These are phyloP conservation scores for Coemansia sp. DNA, from an alignment of 371 early-diverging fungal species.

Conservation along the genomic window DNA sequence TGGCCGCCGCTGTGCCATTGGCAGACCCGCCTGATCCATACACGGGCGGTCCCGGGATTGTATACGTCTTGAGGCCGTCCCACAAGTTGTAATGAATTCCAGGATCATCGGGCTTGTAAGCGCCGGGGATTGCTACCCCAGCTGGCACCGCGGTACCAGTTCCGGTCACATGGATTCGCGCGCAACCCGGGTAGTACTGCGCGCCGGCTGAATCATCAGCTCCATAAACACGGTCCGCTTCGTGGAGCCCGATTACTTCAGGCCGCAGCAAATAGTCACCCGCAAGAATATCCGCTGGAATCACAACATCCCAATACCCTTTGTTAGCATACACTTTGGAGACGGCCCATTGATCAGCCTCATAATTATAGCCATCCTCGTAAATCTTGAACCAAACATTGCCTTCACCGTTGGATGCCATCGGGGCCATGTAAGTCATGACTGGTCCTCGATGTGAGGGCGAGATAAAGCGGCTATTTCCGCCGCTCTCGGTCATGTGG, in stretches of 20 bases:
- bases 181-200: conserved; percentile 39
- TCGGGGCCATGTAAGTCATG: conserved; percentile 22
- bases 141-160: conserved; percentile 11
- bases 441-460: conserved; percentile 22
- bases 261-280: conserved; percentile 22
- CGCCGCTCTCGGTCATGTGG: conserved; percentile 11
- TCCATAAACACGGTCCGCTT: conserved; percentile 18
- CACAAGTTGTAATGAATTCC: conserved; percentile 9
- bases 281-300: conserved; percentile 18
- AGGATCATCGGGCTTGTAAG: conserved; percentile 17
- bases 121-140: conserved; percentile 23
- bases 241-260: conserved; percentile 25
- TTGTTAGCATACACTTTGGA: conserved; percentile 10
- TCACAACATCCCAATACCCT: conserved; percentile 15
- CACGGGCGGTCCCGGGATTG: conserved; percentile 1
- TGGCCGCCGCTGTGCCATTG: not conserved
- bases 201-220: conserved; percentile 18
- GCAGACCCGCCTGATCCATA: not conserved
- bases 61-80: conserved; percentile 3
- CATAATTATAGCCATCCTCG: conserved; percentile 20
- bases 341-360: conserved; percentile 11
- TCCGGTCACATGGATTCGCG: conserved; percentile 15
- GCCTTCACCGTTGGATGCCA: conserved; percentile 21
- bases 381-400: conserved; percentile 39
- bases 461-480: conserved; percentile 13